These are phyloP conservation scores for Ilyonectria sp. DNA, from an alignment of 2,329 filamentous ascomycete species.

Conservation along the genomic window DNA sequence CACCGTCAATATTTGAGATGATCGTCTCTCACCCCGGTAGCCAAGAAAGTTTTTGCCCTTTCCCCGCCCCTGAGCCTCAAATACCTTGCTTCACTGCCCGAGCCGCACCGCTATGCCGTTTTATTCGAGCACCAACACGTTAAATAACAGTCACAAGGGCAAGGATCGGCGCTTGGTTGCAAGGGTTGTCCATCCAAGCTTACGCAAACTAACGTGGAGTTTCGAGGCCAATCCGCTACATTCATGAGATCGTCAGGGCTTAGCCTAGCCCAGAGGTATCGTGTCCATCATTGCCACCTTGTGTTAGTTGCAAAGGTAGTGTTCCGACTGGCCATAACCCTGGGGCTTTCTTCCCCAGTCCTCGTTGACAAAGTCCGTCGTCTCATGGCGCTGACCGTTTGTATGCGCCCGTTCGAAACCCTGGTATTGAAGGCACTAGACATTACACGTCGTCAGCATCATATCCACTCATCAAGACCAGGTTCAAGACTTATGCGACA, in stretches of 20 bases:
- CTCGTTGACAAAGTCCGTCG: conserved; percentile 12
- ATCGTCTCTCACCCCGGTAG: not conserved
- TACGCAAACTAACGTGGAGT: not conserved
- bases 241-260: not conserved
- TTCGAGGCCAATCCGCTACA: not conserved
- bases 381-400: conserved; percentile 1
- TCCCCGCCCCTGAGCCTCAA: not conserved
- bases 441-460: not conserved
- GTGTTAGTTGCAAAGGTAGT: conserved; percentile 25
- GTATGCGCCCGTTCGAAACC: conserved; percentile 13
- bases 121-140: not conserved
- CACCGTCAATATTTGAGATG: conserved; percentile 5
- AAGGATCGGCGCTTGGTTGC: not conserved
- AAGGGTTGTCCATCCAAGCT: not conserved
- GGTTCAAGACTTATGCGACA: conserved; percentile 6
- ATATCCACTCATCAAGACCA: not conserved
- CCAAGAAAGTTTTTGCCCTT: not conserved
- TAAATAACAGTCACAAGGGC: not conserved
- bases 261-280: not conserved
- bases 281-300: not conserved
- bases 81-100: not conserved
- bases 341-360: conserved; percentile 6
- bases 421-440: conserved; percentile 16
- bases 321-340: conserved; percentile 5
- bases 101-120: not conserved